Percentiles rank a stretch among this genome's conserved stretches.
phyloP scores from a whole-genome alignment of 192 early-diverging fungal genomes.

The Powellomyces hirtus region DNA sequence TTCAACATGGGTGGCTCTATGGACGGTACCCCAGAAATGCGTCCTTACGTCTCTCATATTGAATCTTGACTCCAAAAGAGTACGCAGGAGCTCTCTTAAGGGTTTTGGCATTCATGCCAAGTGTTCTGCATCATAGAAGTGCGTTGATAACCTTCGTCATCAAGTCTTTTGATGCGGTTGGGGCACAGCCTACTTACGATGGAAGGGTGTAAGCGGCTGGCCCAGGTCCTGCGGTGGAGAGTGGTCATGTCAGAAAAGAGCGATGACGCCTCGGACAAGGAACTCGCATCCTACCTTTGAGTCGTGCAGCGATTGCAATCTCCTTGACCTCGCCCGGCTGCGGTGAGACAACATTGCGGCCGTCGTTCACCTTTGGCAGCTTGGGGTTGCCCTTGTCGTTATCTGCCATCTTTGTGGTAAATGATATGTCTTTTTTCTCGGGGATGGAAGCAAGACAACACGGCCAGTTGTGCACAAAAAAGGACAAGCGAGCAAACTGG shows the following conservation, averaged over 20 bases:
- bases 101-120: slow-evolving; percentile 47
- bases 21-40: not conserved
- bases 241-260: not conserved
- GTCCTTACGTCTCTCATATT: slow-evolving; percentile 33
- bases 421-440: too few relatives aligned
- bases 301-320: slow-evolving; percentile 54
- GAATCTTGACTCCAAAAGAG: slow-evolving; percentile 53
- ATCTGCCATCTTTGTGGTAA: slow-evolving; percentile 9
- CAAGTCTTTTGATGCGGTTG: too few relatives aligned
- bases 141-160: too few relatives aligned
- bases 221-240: slow-evolving; percentile 43
- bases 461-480: not conserved
- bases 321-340: slow-evolving; percentile 31
- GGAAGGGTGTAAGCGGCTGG: slow-evolving; percentile 60
- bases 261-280: not conserved
- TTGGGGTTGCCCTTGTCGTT: slow-evolving; percentile 12
- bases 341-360: slow-evolving; percentile 16
- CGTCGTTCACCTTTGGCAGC: slow-evolving; percentile 34
- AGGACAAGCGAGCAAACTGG: not conserved
- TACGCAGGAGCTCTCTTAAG: slow-evolving; percentile 55
- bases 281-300: slow-evolving; percentile 38
- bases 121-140: too few relatives aligned
- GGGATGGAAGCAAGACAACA: too few relatives aligned
- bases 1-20: not conserved
- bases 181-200: slow-evolving; percentile 44